phyloP scores from a whole-genome alignment of 108 stramenopile species.

The Nitzschia sp. region DNA sequence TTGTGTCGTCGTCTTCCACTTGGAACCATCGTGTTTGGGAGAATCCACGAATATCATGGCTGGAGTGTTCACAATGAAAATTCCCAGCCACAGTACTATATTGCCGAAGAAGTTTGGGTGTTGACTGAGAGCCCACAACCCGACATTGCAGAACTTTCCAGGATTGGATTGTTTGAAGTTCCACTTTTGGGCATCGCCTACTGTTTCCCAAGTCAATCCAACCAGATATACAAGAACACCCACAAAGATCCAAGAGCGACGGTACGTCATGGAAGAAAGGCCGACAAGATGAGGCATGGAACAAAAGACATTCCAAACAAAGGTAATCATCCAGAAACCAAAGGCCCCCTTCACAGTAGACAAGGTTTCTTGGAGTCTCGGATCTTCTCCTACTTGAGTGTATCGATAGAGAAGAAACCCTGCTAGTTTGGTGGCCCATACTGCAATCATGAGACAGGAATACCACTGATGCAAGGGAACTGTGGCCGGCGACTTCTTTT shows the following conservation, averaged over 20 bases:
- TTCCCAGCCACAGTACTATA: constrained; percentile 69
- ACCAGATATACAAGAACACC: constrained; percentile 45
- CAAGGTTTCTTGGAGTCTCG: constrained; percentile 52
- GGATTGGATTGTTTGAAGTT: constrained; percentile 60
- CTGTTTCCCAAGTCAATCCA: constrained; percentile 59
- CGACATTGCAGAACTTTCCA: constrained; percentile 67
- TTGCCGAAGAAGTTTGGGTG: constrained; percentile 87
- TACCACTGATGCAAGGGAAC: constrained; percentile 24
- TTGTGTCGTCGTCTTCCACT: neutral
- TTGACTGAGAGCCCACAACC: constrained; percentile 75
- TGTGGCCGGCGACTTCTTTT: neutral
- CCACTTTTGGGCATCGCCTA: constrained; percentile 81
- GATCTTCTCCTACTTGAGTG: constrained; percentile 49
- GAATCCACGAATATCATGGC: constrained; percentile 33
- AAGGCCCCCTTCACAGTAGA: constrained; percentile 47
- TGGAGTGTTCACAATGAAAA: constrained; percentile 68
- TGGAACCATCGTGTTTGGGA: no score
- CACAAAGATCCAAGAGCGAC: constrained; percentile 10
- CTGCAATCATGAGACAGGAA: constrained; percentile 46
- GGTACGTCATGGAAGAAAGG: constrained; percentile 13
- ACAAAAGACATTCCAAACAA: constrained; percentile 65
- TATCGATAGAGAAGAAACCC: constrained; percentile 71
- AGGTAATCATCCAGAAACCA: constrained; percentile 72
- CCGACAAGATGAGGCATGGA: constrained; percentile 75
- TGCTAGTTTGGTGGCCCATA: constrained; percentile 71